phyloP scores from a whole-genome alignment of 2,329 filamentous ascomycete genomes.

The Diaporthe citrichinensis region DNA sequence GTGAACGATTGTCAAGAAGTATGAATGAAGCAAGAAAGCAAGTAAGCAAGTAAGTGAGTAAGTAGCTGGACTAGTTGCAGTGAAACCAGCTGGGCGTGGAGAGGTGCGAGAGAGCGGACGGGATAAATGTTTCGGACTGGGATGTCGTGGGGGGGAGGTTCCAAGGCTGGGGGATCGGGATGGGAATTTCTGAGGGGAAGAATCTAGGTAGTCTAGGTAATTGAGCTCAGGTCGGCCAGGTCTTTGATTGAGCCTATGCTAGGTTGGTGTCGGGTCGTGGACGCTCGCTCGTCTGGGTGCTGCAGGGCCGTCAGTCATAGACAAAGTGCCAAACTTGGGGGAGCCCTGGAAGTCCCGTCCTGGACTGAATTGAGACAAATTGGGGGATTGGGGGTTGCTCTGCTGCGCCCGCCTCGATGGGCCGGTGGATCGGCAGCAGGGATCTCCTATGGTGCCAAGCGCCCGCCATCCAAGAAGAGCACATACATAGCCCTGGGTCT shows the following conservation, averaged over 20 bases:
- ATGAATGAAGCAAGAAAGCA: constrained; percentile 19
- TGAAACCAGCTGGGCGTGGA: constrained; percentile 30
- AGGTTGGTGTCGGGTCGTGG: constrained; percentile 1
- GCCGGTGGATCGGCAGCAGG: constrained; percentile 23
- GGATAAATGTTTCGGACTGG: constrained; percentile 40
- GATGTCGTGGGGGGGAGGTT: constrained; percentile 31
- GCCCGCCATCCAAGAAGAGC: constrained; percentile 14
- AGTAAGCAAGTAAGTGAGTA: constrained; percentile 11
- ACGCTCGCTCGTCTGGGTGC: not conserved
- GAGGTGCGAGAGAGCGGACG: constrained; percentile 26
- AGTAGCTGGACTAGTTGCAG: constrained; percentile 21
- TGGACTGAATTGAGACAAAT: constrained; percentile 26
- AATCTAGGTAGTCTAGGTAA: constrained; percentile 6
- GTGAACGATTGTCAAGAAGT: constrained; percentile 34
- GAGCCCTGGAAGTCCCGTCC: constrained; percentile 21
- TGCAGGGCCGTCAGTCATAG: not conserved
- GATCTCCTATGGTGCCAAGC: constrained; percentile 31
- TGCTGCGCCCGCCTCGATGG: constrained; percentile 32
- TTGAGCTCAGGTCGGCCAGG: constrained; percentile 1
- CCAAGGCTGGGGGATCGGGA: constrained; percentile 9
- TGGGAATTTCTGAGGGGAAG: constrained; percentile 12
- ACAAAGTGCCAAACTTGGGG: constrained; percentile 19
- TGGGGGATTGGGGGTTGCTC: constrained; percentile 26
- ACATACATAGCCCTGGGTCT: not conserved
- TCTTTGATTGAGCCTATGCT: constrained; percentile 4